Evolutionary conservation across 192 early-diverging fungal genomes (phyloP), one percentile per base, ranked within the genome.

Genomic region (Dissophora globulifera): DNA sequence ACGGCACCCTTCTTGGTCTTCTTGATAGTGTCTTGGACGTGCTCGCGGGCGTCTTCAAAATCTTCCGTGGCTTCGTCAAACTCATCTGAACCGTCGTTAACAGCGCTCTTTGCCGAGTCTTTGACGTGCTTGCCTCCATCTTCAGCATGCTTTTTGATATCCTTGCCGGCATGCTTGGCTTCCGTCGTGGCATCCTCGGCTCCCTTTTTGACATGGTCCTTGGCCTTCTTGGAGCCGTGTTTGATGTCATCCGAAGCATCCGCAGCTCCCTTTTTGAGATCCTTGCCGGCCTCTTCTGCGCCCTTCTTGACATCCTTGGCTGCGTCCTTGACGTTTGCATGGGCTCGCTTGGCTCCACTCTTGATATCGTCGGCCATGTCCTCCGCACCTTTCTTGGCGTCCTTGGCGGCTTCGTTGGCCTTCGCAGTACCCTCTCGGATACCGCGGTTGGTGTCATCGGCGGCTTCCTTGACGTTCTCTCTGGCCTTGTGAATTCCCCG

Each of bases 221-320:
- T 61, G 27, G 30, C 45, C 26, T 59, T 22, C 10, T 69, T 42
- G 40, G 40, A 16, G 8, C n/a, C n/a, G n/a, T n/a, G n/a, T n/a
- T n/a, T n/a, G n/a, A n/a, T n/a, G n/a, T n/a, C n/a, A n/a, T n/a
- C n/a, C n/a, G n/a, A n/a, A n/a, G 35, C 9, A 23, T 74, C 42
- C 61, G 58, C 51, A 4, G 42, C 70, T 19, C 31, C 52, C 20
- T 74, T 45, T 60, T 50, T 71, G 22, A 41, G 33, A 16, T 62
- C 50, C 17, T 62, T 47, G 45, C 52, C 25, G 1, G 27, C 27
- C 10, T 63, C 54, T 47, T 65, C 50, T 46, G 27, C 57, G n/a
- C 47, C 40, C 32, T 75, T 29, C 25, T 56, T 51, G 9, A 26
- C 56, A 1, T 58, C 38, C 4, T 68, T 35, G 13, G 45, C 40